Evolutionary conservation across 73 alveolate species (phyloP), one percentile per base, ranked within the genome.

Genomic region (Paramecium sexaurelia): DNA sequence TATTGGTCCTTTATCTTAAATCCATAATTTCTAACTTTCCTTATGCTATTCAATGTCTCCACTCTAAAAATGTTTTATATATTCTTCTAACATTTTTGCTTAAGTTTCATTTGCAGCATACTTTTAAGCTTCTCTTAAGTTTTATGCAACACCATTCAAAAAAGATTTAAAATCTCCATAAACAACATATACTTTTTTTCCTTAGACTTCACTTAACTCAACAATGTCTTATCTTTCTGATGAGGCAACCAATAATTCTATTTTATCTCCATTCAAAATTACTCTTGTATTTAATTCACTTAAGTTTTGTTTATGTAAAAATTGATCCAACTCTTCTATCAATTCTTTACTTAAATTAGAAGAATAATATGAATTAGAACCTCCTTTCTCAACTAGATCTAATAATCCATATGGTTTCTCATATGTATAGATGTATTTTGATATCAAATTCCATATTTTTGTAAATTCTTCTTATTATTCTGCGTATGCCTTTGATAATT

Each of bases 11-110:
- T 88, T 93, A 87, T 97, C 99, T 93, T 97, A 94, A 55, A 98
- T 95, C 99, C 99, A 98, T 41, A 91, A 92, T 94, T 97, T 97
- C 93, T 97, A 98, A 32, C 98, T 75, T 47, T 98, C 99, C 91
- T 95, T 96, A 85, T 97, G 99, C 26, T 56, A 55, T 36, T 96
- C 97, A 55, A 98, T 92, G 55, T 97, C 97, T 43, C 99, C 99
- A 4, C 96, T 71, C 41, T 85, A 71, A 87, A 98, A 98, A 86
- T 97, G 98, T 27, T 95, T 92, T 2, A 98, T 92, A 68, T 98
- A 98, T 22, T 92, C 95, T 36, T 66, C 85, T n/a, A 98, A 82
- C 98, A 97, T 94, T 13, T 94, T 85, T 75, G 94, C 95, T 91
- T 98, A 95, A 35, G 78, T 92, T 19, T 96, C 97, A 89, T 97